Base-by-base conservation (phyloP, 306 rosid genomes). In the Dalbergia cochinchinensis region DNA sequence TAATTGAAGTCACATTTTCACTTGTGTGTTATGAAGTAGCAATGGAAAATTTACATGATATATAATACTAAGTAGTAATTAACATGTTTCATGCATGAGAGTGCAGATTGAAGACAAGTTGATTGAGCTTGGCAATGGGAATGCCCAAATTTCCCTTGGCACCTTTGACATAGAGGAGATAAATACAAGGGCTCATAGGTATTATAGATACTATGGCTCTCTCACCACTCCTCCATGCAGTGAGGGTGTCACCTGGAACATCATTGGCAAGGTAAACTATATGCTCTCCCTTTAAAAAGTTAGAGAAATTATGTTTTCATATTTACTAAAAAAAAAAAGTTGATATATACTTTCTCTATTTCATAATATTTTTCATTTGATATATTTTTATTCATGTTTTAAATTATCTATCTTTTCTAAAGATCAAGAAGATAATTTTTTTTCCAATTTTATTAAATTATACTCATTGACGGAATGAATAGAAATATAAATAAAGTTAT, bases 161-260 rank as follows among this genome's bases (percentile, higher is more conserved):
- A 62, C 26, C 18, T 53, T 88, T 51, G 76, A 86, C n/a, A 16
- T 77, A 0, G 82, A 82, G 57, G 83, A 82, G 13, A 19, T 92
- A 16, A 83, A 61, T 72, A 77, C 69, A 71, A 81, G 55, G 34
- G 68, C 80, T 6, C 88, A 73, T 37, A 92, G 80, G 47, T 92
- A 86, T 83, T 92, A 74, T 69, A 85, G 92, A 90, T 94, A 94
- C 76, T 15, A 48, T 44, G 98, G 98, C 18, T 94, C 98, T 66
- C 86, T 91, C 73, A 90, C 97, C n/a, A 80, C 94, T 65, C 98
- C 98, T 54, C 98, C 98, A 0, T 94, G 99, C 86, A 80, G 76
- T 11, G 95, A 94, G 82, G 80, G 86, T 31, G 90, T 92, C 77
- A 16, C n/a, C 13, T 94, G 97, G 99, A 87, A 7, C 83, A 64